phyloP scores from a whole-genome alignment of 805 yeast genomes.

The Wickerhamomyces silvicola region DNA sequence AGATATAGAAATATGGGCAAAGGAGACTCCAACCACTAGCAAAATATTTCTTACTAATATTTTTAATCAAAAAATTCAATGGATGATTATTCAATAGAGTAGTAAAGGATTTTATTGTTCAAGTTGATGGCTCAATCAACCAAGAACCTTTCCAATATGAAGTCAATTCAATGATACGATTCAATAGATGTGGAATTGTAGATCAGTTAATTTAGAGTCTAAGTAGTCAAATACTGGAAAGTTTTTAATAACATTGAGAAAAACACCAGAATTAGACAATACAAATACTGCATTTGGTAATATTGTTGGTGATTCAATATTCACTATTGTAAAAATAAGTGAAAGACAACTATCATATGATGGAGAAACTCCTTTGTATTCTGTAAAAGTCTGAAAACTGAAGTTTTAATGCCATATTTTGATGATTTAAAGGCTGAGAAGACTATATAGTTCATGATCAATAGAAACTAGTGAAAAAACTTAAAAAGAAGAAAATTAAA shows the following conservation, averaged over 20 bases:
- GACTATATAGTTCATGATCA: background rate
- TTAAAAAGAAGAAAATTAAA: slow-evolving; percentile 18
- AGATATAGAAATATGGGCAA: slow-evolving; percentile 62
- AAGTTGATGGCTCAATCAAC: slow-evolving; percentile 26
- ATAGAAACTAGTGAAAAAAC: slow-evolving; percentile 4
- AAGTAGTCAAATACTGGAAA: slow-evolving; percentile 29
- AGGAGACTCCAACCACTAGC: slow-evolving; percentile 49
- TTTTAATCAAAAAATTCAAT: slow-evolving; percentile 33
- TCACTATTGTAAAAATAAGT: slow-evolving; percentile 41
- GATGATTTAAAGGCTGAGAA: slow-evolving; percentile 28
- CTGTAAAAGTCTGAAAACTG: slow-evolving; percentile 36
- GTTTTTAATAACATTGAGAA: slow-evolving; percentile 44
- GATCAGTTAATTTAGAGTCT: slow-evolving; percentile 36
- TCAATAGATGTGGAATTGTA: slow-evolving; percentile 46
- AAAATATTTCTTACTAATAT: slow-evolving; percentile 45
- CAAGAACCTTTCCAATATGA: slow-evolving; percentile 32
- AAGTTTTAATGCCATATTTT: slow-evolving; percentile 43
- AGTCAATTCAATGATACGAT: slow-evolving; percentile 44
- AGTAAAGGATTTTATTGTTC: slow-evolving; percentile 30
- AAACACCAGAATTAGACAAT: slow-evolving; percentile 37
- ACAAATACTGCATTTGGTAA: slow-evolving; percentile 49
- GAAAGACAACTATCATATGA: slow-evolving; percentile 39
- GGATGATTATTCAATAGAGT: slow-evolving; percentile 37
- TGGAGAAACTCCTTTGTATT: slow-evolving; percentile 42
- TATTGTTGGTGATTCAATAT: slow-evolving; percentile 50